Evolutionary conservation across 768 basidiomycete genomes (phyloP).

Genomic region (Russula brevipes): DNA sequence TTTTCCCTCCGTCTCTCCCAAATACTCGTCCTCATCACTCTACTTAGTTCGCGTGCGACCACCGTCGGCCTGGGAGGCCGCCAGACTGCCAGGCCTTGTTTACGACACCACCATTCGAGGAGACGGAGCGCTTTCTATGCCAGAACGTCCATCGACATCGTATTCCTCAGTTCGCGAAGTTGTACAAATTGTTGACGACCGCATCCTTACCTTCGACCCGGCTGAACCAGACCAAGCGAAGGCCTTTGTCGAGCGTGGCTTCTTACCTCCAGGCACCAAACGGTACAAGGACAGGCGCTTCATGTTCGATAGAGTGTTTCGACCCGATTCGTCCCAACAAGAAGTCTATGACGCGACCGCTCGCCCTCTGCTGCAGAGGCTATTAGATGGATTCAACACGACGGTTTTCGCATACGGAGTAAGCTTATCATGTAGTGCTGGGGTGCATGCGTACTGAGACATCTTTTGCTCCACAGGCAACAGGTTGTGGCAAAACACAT

Average conservation of each 20-base stretch:
- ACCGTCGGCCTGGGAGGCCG: constrained; percentile 77
- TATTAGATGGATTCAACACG: constrained; percentile 93
- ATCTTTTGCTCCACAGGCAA: constrained; percentile 57
- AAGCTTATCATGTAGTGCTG: constrained; percentile 33
- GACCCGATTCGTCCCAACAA: constrained; percentile 71
- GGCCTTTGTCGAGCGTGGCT: constrained; percentile 80
- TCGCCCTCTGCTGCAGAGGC: constrained; percentile 74
- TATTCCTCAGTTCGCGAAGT: constrained; percentile 65
- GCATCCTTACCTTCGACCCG: constrained; percentile 94
- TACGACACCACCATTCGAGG: constrained; percentile 69
- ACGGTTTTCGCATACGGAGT: constrained; percentile 99
- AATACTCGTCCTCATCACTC: neutral
- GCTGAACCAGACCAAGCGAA: constrained; percentile 79
- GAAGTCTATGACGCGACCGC: constrained; percentile 86
- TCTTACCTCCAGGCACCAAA: constrained; percentile 80
- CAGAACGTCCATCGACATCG: constrained; percentile 45
- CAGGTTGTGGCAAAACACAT: constrained; percentile 99
- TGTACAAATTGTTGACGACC: constrained; percentile 88
- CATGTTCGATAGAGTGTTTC: constrained; percentile 94
- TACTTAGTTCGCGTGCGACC: constrained; percentile 83
- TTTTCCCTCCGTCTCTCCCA: constrained; percentile 3
- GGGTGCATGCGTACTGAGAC: neutral
- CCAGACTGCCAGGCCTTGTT: constrained; percentile 70
- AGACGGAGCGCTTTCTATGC: constrained; percentile 81
- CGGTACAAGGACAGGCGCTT: constrained; percentile 96